Base-by-base conservation (phyloP, 192 early-diverging fungal species). In the Glomus cerebriforme region DNA sequence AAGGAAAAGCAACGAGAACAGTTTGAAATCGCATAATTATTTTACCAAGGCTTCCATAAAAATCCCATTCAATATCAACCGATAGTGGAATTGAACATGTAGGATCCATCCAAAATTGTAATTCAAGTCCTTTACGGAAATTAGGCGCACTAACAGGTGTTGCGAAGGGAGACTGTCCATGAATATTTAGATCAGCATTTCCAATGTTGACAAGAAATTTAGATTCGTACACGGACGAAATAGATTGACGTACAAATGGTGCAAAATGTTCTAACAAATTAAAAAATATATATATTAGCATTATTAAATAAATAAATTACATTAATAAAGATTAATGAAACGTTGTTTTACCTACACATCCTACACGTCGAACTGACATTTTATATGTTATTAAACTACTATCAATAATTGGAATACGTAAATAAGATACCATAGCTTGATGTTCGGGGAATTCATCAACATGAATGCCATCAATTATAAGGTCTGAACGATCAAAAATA, bases 21-120 rank as follows among this genome's bases (percentile, higher is more conserved):
- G 92, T 92, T 29, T 92, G 89, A 60, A 92, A 91, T 39, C 94
- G 87, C 79, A 92, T 92, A 8, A 92, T 85, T 47, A 91, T 80
- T 27, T 90, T 86, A 32, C 91, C 92, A 34, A 93, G 77, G 77
- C 90, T 91, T 47, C 91, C 91, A 79, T 93, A 93, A 83, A 85
- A 88, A 81, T 93, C 90, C 17, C 93, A 81, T 1, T 64, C 66
- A 59, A 93, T 78, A 12, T 82, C 75, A 0, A 95, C 15, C 9
- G 84, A 74, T 47, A 88, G 22, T 1, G 86, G 81, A 7, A 82
- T 73, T 17, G 79, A 34, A 72, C 89, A 90, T 22, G 77, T 82
- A 9, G 86, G 89, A 63, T 90, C 89, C 59, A 82, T 86, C 89
- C 89, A 90, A 27, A 90, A 82, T 37, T 83, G 81, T 2, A 90